phyloP scores from a whole-genome alignment of 2,329 filamentous ascomycete genomes.

The Ceratocystis variospora region DNA sequence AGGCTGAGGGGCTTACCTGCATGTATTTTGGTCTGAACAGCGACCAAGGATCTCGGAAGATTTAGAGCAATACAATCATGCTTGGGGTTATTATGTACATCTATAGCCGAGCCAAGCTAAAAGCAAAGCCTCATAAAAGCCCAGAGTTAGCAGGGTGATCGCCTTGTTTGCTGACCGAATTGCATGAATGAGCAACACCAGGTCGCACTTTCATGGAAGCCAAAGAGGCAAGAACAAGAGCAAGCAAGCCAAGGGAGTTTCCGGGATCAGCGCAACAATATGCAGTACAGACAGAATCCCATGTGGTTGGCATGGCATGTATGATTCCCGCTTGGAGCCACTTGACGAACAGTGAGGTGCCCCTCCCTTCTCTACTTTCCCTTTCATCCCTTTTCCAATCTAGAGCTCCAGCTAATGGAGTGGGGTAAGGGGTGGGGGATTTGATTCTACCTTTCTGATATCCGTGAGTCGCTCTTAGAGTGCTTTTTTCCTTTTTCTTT shows the following conservation, averaged over 20 bases:
- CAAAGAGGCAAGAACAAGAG: not conserved
- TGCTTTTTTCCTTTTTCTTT: not conserved
- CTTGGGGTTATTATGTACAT: too few relatives aligned
- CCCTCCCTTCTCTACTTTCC: not conserved
- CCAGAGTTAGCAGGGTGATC: too few relatives aligned
- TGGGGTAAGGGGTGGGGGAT: not conserved
- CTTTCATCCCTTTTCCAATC: not conserved
- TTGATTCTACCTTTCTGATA: not conserved
- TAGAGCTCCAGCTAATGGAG: not conserved
- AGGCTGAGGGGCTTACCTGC: not conserved
- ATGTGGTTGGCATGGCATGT: slow-evolving; percentile 8
- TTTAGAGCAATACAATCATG: too few relatives aligned
- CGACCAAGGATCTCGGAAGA: too few relatives aligned
- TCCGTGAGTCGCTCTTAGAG: not conserved
- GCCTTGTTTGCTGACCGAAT: too few relatives aligned
- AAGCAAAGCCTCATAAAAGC: too few relatives aligned
- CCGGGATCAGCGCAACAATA: not conserved
- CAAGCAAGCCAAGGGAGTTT: not conserved
- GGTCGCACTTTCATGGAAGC: not conserved
- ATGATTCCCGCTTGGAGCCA: not conserved
- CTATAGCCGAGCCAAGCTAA: too few relatives aligned
- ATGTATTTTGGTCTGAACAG: too few relatives aligned
- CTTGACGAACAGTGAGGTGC: not conserved
- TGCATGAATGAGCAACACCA: not conserved
- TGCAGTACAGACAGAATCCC: not conserved